Evolutionary conservation across 306 rosid species (phyloP), one percentile per base, ranked within the genome.

Genomic region (Malus domestica): DNA sequence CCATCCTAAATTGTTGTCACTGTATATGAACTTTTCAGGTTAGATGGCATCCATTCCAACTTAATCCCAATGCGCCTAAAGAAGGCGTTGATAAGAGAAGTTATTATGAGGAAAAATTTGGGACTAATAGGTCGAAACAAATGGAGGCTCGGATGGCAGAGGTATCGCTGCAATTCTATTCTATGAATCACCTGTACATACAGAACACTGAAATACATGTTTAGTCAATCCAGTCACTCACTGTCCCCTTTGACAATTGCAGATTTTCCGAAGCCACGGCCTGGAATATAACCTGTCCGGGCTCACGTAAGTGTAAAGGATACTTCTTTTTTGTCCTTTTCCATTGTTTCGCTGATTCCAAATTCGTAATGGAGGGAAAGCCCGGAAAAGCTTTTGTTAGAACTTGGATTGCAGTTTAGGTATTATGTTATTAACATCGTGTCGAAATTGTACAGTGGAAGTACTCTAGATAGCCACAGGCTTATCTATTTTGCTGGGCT

Each of bases 1-100:
- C 66, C 29, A 1, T 52, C 72, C 78, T 44, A 45, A 81, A 61
- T 64, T 60, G 4, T 23, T 70, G 74, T 58, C 38, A 55, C 52
- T 68, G 45, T 71, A 9, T 68, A 16, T 13, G 5, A 67, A 78
- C 55, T 63, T 73, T 62, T 29, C 89, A 95, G 98, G 79, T 92
- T 70, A 88, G 72, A 58, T 95, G 97, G 97, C 98, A 89, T 75
- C 97, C 97, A 5, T 95, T 72, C 86, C 97, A 89, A 80, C 97
- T 95, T 60, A 52, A 35, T 60, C 97, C 97, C 10, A 51, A 86
- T 78, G 92, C 97, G 45, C 93, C 97, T 32, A 92, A 92, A 84
- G 96, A 90, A 87, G 96, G 97, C 13, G 44, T 88, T 54, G 87
- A 85, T 49, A 95, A 86, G 88, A 83, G 79, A 79, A 94, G 86